Base-by-base conservation (phyloP, 2,329 filamentous ascomycete species). In the Mariannaea sp. region DNA sequence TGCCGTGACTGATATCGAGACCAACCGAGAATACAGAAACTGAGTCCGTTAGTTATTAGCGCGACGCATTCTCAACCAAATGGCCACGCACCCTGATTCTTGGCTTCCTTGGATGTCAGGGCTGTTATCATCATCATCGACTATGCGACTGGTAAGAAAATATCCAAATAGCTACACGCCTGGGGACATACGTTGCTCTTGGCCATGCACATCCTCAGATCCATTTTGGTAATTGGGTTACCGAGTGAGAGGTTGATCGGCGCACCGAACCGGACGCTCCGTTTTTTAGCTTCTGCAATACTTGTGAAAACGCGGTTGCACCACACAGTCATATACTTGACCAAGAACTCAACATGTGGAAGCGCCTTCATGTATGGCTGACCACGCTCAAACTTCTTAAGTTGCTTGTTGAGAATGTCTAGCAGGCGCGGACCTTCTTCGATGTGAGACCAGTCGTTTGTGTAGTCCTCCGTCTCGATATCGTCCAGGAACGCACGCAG, bases 271-370 rank as follows among this genome's bases (percentile, higher is more conserved):
- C 86, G 75, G 9, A 92, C 86, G 50, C 84, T 87, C 49, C 86
- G 76, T 64, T 83, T 79, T 71, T 91, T 82, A 6, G 86, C 82
- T 70, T 87, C 82, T 57, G 90, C 85, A 67, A 92, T 85, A 53
- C 85, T 78, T 48, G 81, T 71, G 63, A 91, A 89, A 2, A 90
- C 78, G 7, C 71, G 71, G n/a, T 77, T 78, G 8, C 85, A 83
- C 64, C 85, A 84, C 3, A 70, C 69, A 0, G 78, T 76, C 13
- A 90, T 72, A 50, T 84, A 80, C 9, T 77, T 75, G 10, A 84
- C 82, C 36, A 92, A 69, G 46, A 88, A 84, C 42, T 82, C 81
- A n/a, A 90, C 72, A 51, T 83, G 81, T 0, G 84, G 80, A 13
- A 88, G 70, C 12, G 80, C 76, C 56, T 78, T 79, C 59, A 78